Base-by-base conservation (phyloP, 768 basidiomycete genomes). In the Serendipita indica region DNA sequence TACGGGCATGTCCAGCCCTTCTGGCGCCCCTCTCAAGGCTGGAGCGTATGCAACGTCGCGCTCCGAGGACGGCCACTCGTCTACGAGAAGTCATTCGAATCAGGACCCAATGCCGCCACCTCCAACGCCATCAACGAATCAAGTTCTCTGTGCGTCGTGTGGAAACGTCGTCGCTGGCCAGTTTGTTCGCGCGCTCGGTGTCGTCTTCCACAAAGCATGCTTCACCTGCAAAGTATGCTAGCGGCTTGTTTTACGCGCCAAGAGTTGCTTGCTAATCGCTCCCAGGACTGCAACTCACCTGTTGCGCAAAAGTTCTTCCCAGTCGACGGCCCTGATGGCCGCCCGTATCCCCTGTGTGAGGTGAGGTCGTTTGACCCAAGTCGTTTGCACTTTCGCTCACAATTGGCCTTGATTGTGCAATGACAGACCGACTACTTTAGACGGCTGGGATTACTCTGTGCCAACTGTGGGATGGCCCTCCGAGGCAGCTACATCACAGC, bases 231-330 rank as follows among this genome's bases (percentile, higher is more conserved):
- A 89, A 79, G 94, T 96, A 65, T 64, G 86, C 73, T 25, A 1
- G 1, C 13, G 20, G 16, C 52, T 10, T 45, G 10, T 18, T 6
- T 18, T 2, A n/a, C 25, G 2, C 32, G 4, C 33, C 16, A 33
- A 13, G 14, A 54, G 13, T 16, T 18, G 10, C 37, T 41, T 32
- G 33, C 33, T 57, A 27, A 59, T 57, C 33, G 62, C 13, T 52
- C 18, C 22, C 67, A 97, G 94, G 96, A 99, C 68, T 99, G 96
- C 67, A 86, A 89, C 64, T 84, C 86, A 66, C 87, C 97, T 46
- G 96, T 99, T 39, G 96, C 96, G 28, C 87, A 88, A 61, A 99
- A 98, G 70, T 99, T 99, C 75, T 99, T 99, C 71, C 94, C 96
- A 18, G 89, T 98, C 65, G 94, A 98, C 67, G 89, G 90, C 1